Evolutionary conservation across 495 filamentous ascomycete species (phyloP).

Genomic region (Chaetomium fimeti): DNA sequence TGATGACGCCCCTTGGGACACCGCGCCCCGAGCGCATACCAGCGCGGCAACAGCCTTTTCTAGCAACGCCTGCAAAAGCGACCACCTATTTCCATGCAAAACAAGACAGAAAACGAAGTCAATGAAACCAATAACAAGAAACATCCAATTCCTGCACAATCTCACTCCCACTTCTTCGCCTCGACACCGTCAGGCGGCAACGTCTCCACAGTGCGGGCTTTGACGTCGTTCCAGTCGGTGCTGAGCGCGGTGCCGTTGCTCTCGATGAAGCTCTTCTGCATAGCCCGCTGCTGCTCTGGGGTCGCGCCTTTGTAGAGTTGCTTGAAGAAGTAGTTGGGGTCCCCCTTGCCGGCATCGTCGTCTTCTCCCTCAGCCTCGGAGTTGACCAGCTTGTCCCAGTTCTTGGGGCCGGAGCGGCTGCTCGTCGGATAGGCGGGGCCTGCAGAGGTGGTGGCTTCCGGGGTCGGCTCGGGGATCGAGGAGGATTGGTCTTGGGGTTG

Average conservation of each 20-base stretch:
- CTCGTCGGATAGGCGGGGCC: constrained; percentile 82
- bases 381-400: constrained; percentile 79
- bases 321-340: constrained; percentile 89
- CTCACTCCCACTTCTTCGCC: constrained; percentile 61
- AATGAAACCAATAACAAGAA: neutral
- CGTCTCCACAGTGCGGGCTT: constrained; percentile 66
- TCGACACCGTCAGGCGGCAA: constrained; percentile 74
- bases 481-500: neutral
- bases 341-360: constrained; percentile 61
- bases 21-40: neutral
- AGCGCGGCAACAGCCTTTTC: neutral
- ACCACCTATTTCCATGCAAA: neutral
- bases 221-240: constrained; percentile 88
- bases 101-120: neutral
- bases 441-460: constrained; percentile 1
- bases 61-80: neutral
- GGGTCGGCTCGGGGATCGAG: neutral
- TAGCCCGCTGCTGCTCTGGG: constrained; percentile 79
- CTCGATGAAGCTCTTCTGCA: constrained; percentile 97
- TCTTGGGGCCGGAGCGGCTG: constrained; percentile 75
- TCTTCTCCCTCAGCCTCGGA: constrained; percentile 45
- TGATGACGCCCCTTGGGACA: neutral
- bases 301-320: constrained; percentile 77
- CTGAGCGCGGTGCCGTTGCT: constrained; percentile 91
- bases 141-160: neutral